Evolutionary conservation across 805 yeast genomes (phyloP), one percentile per base, ranked within the genome.

Genomic region (Candida sithepensis): DNA sequence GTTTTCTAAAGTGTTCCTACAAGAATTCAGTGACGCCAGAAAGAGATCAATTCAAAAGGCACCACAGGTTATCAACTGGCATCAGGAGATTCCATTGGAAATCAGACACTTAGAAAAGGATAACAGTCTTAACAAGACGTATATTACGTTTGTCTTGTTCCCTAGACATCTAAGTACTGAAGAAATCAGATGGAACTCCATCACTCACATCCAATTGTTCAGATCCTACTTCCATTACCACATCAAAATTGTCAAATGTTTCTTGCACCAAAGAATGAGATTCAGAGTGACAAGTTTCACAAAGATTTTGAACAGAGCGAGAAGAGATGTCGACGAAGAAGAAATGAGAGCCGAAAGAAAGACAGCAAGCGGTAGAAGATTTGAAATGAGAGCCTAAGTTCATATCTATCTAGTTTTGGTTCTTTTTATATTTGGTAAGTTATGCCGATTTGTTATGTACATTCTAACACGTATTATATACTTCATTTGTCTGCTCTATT

Each of bases 151-250:
- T 63, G 94, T 88, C 32, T 72, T 88, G 49, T 88, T 88, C 70
- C 95, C 94, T 53, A 78, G 96, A 70, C 96, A 88, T 68, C 69
- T 84, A 55, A 70, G 73, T 24, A 69, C 75, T 39, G 83, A 79
- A 51, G 83, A 87, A 53, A 61, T 56, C 10, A 78, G 88, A 60
- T 94, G 94, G 66, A 86, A 83, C 63, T 85, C 96, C 52, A 88
- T 94, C 53, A 84, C 95, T 33, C 97, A 91, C 67, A 86, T 94
- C 61, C 90, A 89, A 63, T 74, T 88, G 48, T 94, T 94, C 72
- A 79, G 99, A 70, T 95, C 91, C 63, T 94, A 92, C 71, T 94
- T 94, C 85, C 99, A 94, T 68, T 94, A 92, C 70, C 99, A 94
- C 66, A 94, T 94, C 73, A 94, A 94, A 72, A 92, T 97, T 68